Evolutionary conservation across 305 asterid species (phyloP), one percentile per base, ranked within the genome.

Genomic region (Rubia tinctorum): DNA sequence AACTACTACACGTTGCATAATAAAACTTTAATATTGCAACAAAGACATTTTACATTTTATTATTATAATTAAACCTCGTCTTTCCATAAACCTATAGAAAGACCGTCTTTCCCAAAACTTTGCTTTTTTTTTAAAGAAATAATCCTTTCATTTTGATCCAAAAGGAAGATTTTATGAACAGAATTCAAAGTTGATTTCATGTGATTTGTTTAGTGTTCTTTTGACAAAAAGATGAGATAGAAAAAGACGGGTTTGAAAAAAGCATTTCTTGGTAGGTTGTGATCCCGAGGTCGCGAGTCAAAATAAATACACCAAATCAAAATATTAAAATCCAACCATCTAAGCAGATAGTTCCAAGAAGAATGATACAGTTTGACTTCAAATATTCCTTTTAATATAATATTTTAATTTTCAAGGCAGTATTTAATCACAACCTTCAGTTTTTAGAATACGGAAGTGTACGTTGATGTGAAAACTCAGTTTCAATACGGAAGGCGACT

Each of bases 351-450:
- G 17, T 18, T 53, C 22, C 59, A 53, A 1, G 51, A 64, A n/a
- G 64, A 73, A 73, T 71, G 17, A 13, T 17, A 6, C 13, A 0
- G 64, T 73, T 73, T 63, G 76, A 73, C 76, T 63, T 43, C 18
- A 14, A 42, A 12, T 8, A 23, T 10, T 43, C 58, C 20, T 30
- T 30, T 27, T n/a, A 23, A 62, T 51, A 14, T 49, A 4, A 17
- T 17, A 53, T 53, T 53, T 53, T n/a, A n/a, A n/a, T n/a, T n/a
- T n/a, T n/a, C 23, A 5, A 53, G 10, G 59, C 23, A 49, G 12
- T 9, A 59, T 59, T 59, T 6, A 5, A 7, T 58, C 8, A 23
- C 11, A 15, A 49, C 7, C 10, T 15, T 51, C 12, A 8, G 14
- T 13, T 34, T 9, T 3, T 40, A 58, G 67, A 20, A 71, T 58